Percentiles rank a stretch among this genome's conserved stretches.
phyloP scores from a whole-genome alignment of 306 rosid genomes.

The Casuarina glauca region DNA sequence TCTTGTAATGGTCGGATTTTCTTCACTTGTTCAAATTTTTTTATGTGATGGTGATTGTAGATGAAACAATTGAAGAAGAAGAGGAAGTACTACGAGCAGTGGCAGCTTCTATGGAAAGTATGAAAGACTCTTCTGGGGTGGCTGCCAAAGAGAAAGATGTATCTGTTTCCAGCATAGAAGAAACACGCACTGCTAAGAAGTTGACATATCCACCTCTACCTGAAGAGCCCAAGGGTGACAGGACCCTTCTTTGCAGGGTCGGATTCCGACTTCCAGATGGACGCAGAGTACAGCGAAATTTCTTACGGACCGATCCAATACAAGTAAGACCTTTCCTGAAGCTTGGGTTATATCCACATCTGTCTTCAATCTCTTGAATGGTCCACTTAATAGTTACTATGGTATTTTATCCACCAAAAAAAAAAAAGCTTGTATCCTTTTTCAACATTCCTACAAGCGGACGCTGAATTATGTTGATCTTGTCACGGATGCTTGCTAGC shows the following conservation, averaged over 20 bases:
- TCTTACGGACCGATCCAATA: constrained; percentile 71
- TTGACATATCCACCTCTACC: constrained; percentile 73
- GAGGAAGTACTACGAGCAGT: constrained; percentile 71
- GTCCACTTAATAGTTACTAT: not conserved
- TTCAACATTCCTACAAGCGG: not conserved
- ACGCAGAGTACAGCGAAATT: constrained; percentile 77
- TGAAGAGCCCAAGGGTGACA: constrained; percentile 86
- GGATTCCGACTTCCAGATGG: constrained; percentile 95
- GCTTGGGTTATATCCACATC: not conserved
- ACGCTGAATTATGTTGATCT: not conserved
- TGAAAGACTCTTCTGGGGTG: constrained; percentile 47
- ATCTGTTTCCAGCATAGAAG: constrained; percentile 37
- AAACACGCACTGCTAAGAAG: constrained; percentile 40
- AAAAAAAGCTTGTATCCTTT: no score
- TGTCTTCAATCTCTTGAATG: not conserved
- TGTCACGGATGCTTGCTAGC: not conserved
- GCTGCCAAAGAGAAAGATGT: constrained; percentile 39
- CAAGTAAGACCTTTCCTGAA: constrained; percentile 48
- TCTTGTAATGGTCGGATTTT: not conserved
- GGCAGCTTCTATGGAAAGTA: constrained; percentile 69
- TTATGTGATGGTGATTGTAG: constrained; percentile 40
- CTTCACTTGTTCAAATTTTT: not conserved
- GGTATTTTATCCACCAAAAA: not conserved
- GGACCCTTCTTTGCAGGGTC: constrained; percentile 71
- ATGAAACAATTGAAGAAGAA: constrained; percentile 57